Evolutionary conservation across 768 basidiomycete species (phyloP), one percentile per base, ranked within the genome.

Genomic region (Vararia minispora): DNA sequence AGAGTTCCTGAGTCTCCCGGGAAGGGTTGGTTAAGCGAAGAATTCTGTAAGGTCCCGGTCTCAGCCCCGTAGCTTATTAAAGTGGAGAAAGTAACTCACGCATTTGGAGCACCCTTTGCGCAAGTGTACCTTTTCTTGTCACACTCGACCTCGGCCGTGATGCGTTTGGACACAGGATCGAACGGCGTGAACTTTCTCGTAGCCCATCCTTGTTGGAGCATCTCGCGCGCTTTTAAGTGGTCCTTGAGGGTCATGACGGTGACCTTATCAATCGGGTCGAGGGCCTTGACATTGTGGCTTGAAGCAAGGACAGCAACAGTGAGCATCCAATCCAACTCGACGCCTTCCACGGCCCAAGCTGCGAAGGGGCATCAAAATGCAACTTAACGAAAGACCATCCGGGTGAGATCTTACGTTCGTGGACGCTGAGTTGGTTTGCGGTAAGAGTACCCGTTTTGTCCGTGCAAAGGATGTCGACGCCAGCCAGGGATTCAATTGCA

Each of bases 111-210:
- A 32, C 68, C 68, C 45, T 70, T 70, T 32, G 65, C 63, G 37
- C 58, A 61, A 4, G 54, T 63, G 44, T 57, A 69, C 26, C 50
- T 47, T 50, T 58, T 62, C 17, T 68, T 69, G 38, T 69, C 60
- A 27, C 56, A 55, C 41, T 64, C 61, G 18, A 71, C 62, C 44
- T 68, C 63, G 14, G 67, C 64, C 18, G 65, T 66, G 49, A 70
- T 70, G 24, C 68, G 64, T 52, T 71, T 69, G 34, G 65, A 67
- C 28, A 70, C 68, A 8, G 68, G 69, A 43, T 70, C 65, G 47
- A 69, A 69, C 6, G 68, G 68, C 5, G 56, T 54, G 50, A 71
- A 71, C 41, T 64, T 65, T 49, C 56, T 39, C 17, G 68, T 70
- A 35, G 52, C 56, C 68, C 68, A 70, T 16, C 66, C 66, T 12